Conservation (phyloP, 2,329 filamentous ascomycete species). For the Cercospora beticola region DNA sequence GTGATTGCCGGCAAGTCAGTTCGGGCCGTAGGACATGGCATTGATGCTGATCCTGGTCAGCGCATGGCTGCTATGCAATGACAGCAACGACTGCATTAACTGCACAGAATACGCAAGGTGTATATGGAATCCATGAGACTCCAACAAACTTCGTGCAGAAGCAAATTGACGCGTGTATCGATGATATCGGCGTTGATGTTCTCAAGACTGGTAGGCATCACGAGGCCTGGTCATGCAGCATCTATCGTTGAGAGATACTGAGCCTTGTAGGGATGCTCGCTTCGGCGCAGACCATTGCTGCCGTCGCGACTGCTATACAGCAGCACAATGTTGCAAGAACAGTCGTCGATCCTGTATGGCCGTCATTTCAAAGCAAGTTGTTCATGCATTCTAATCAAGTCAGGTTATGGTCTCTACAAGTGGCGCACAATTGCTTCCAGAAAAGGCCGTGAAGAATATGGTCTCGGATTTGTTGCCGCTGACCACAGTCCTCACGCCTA, state of each 20-base stretch:
- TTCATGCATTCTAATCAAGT: neutral
- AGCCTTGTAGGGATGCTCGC: conserved; percentile 73
- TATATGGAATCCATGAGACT: conserved; percentile 75
- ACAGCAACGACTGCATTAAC: conserved; percentile 93
- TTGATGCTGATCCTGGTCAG: conserved; percentile 36
- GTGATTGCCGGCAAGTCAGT: conserved; percentile 56
- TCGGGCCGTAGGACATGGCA: conserved; percentile 1
- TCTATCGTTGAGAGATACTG: conserved; percentile 12
- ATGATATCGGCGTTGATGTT: conserved; percentile 83
- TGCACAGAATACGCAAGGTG: conserved; percentile 89
- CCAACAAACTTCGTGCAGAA: conserved; percentile 76
- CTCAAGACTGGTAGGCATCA: conserved; percentile 75
- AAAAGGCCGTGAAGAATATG: conserved; percentile 62
- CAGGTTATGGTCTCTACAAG: conserved; percentile 91
- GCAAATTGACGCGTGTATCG: conserved; percentile 81
- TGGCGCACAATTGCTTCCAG: conserved; percentile 67
- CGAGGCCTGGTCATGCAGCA: neutral
- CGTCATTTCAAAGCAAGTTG: neutral
- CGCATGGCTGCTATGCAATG: conserved; percentile 92
- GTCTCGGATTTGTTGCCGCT: conserved; percentile 61
- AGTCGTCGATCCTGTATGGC: conserved; percentile 72
- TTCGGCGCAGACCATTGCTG: conserved; percentile 65
- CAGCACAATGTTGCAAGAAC: conserved; percentile 58
- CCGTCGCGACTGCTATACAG: conserved; percentile 64
- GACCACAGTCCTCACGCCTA: conserved; percentile 72